Conservation (phyloP, 331 rosid genomes). For the Erythrophleum ivorense region DNA sequence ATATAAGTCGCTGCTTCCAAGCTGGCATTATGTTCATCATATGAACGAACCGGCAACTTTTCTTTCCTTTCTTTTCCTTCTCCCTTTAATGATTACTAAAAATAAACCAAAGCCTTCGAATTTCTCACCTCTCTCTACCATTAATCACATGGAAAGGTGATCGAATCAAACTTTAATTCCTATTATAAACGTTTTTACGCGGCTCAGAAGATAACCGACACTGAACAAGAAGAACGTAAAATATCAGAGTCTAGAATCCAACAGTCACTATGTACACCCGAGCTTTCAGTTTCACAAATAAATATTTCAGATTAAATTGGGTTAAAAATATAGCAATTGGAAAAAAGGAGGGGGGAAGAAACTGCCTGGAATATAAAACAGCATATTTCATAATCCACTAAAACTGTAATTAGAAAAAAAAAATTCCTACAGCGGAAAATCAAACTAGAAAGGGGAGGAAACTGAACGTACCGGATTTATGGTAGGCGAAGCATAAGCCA, state of each 20-base stretch:
- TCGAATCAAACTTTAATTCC: slow-evolving; percentile 29
- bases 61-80: slow-evolving; percentile 4
- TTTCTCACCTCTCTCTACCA: not conserved
- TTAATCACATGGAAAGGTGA: not conserved
- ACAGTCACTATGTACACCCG: not conserved
- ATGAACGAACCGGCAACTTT: slow-evolving; percentile 18
- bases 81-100: not conserved
- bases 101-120: not conserved
- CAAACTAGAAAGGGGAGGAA: not conserved
- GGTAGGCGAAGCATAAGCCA: slow-evolving; percentile 60
- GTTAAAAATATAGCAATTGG: not conserved
- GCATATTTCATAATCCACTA: slow-evolving; percentile 8
- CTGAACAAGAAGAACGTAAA: not conserved
- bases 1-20: not conserved
- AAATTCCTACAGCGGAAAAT: not conserved
- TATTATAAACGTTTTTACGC: not conserved
- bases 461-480: slow-evolving; percentile 55
- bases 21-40: slow-evolving; percentile 14
- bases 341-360: too few relatives aligned
- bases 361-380: not conserved
- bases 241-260: slow-evolving; percentile 3
- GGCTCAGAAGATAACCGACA: not conserved
- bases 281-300: slow-evolving; percentile 1
- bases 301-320: not conserved
- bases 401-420: not conserved